phyloP scores from a whole-genome alignment of 495 filamentous ascomycete species.

The Extremus antarcticus region DNA sequence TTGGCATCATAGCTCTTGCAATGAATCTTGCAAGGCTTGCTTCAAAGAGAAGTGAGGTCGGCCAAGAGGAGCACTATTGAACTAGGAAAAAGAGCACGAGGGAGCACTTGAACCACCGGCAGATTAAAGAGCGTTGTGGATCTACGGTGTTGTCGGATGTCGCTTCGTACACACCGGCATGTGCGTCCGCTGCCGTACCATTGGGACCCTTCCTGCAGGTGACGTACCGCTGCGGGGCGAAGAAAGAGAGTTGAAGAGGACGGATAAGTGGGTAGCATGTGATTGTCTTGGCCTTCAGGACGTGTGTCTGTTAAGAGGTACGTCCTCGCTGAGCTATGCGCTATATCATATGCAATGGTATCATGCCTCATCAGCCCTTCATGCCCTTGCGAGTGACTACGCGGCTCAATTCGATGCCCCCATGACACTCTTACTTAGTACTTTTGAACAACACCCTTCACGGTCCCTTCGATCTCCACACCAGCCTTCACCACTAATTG shows the following conservation, averaged over 20 bases:
- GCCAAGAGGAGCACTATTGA: background rate
- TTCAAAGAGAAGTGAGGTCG: background rate
- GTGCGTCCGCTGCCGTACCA: background rate
- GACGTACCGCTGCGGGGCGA: background rate
- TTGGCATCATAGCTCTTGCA: background rate
- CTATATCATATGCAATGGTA: background rate
- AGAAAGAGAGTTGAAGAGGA: no score
- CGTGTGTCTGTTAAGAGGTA: background rate
- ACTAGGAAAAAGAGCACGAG: background rate
- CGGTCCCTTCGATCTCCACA: conserved; percentile 32
- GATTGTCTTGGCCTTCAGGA: background rate
- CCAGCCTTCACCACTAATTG: conserved; percentile 30
- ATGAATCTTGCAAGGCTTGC: background rate
- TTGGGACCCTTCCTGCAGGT: background rate
- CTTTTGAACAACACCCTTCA: conserved; percentile 28
- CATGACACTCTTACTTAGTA: background rate
- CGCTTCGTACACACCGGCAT: no score
- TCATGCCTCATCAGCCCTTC: background rate
- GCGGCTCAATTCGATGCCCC: background rate
- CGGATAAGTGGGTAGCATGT: background rate
- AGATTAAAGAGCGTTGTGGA: background rate
- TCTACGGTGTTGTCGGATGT: background rate
- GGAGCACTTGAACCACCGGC: background rate
- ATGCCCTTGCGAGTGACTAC: no score
- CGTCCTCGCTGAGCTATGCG: background rate